A percentile compares a stretch with the other conserved stretches of the same genome.
Evolutionary conservation across 2,329 filamentous ascomycete genomes (phyloP).

Genomic region (Cryphonectria naterciae): DNA sequence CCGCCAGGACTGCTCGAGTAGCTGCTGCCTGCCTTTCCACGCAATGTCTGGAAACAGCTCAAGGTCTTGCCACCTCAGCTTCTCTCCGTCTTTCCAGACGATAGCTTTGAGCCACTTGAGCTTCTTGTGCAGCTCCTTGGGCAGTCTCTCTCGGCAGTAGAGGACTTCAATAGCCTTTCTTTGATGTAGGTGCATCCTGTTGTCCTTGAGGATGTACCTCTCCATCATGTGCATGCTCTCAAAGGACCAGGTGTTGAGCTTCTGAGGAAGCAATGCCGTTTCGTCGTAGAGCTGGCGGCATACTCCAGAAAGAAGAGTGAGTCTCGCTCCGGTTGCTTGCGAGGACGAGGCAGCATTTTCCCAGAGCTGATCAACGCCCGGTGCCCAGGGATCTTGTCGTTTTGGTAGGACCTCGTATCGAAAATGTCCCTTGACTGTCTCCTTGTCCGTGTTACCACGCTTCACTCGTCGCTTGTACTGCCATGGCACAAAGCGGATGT

Average conservation of each 20-base stretch:
- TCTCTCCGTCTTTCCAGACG: slow-evolving; percentile 32
- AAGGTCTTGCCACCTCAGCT: slow-evolving; percentile 27
- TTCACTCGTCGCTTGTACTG: slow-evolving; percentile 31
- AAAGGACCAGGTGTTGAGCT: slow-evolving; percentile 42
- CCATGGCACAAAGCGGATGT: slow-evolving; percentile 38
- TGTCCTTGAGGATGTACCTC: slow-evolving; percentile 39
- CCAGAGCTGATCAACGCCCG: slow-evolving; percentile 14
- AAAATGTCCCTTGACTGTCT: slow-evolving; percentile 36
- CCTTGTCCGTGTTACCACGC: slow-evolving; percentile 29
- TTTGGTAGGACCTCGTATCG: slow-evolving; percentile 36
- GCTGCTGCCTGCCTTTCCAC: slow-evolving; percentile 26
- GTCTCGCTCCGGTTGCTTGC: slow-evolving; percentile 25
- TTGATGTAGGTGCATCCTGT: slow-evolving; percentile 37
- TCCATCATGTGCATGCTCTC: slow-evolving; percentile 39
- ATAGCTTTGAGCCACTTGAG: slow-evolving; percentile 38
- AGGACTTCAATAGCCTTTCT: slow-evolving; percentile 39
- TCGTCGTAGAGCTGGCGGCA: slow-evolving; percentile 45
- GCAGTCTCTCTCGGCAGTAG: slow-evolving; percentile 35
- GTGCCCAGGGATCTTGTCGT: slow-evolving; percentile 38
- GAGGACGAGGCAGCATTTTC: background rate
- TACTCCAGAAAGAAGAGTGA: slow-evolving; percentile 40
- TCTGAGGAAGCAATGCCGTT: slow-evolving; percentile 40
- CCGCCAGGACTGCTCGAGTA: slow-evolving; percentile 24
- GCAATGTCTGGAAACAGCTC: slow-evolving; percentile 22
- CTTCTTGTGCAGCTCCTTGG: slow-evolving; percentile 35